Evolutionary conservation across 768 basidiomycete genomes (phyloP).

Genomic region (Tephrocybe sp.): DNA sequence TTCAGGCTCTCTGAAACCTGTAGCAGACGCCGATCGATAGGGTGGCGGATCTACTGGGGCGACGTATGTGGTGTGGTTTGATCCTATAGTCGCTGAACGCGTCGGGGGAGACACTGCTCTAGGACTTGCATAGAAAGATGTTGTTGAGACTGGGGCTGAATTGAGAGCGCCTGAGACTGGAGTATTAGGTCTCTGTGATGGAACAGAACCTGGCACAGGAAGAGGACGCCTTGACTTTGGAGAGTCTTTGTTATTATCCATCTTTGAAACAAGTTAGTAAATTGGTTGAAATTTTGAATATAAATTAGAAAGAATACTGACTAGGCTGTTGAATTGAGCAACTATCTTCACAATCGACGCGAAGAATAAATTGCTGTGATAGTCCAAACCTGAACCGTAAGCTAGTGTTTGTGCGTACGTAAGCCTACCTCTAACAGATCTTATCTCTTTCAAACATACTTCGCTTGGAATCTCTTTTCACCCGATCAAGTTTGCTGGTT

Average conservation of each 20-base stretch:
- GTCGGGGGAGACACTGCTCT: slow-evolving; percentile 36
- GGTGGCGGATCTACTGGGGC: slow-evolving; percentile 34
- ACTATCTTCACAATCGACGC: too few relatives aligned
- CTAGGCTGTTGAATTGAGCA: too few relatives aligned
- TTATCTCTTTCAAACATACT: not conserved
- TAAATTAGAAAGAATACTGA: too few relatives aligned
- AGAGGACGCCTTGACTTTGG: slow-evolving; percentile 44
- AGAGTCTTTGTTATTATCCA: slow-evolving; percentile 45
- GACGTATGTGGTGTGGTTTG: slow-evolving; percentile 39
- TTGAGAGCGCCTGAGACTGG: slow-evolving; percentile 26
- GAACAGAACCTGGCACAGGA: slow-evolving; percentile 38
- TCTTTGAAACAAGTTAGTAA: slow-evolving; percentile 17
- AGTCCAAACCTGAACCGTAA: too few relatives aligned
- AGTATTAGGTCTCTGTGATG: slow-evolving; percentile 38
- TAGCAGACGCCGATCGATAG: slow-evolving; percentile 27
- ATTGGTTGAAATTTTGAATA: not conserved
- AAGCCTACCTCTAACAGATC: too few relatives aligned
- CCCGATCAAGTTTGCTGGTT: not conserved
- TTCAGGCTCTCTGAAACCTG: slow-evolving; percentile 54
- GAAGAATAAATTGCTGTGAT: too few relatives aligned
- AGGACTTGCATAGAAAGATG: slow-evolving; percentile 34
- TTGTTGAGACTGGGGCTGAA: slow-evolving; percentile 28
- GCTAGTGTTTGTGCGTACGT: slow-evolving; percentile 11
- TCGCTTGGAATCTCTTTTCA: not conserved
- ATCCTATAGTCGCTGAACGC: slow-evolving; percentile 39